Evolutionary conservation across 371 early-diverging fungal species (phyloP).

Genomic region (Catenaria anguillulae): DNA sequence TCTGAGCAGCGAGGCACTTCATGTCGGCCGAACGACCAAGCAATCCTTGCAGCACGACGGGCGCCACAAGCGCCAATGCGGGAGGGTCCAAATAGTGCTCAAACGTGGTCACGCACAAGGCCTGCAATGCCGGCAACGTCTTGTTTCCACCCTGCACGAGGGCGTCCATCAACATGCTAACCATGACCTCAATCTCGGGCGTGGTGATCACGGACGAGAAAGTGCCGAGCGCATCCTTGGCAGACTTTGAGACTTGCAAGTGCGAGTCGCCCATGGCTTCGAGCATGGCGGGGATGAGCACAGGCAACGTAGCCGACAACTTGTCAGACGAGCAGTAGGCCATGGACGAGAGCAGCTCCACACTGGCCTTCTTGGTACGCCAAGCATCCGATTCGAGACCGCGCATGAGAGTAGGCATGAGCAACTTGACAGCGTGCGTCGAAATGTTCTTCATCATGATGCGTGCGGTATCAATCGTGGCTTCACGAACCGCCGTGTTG

Average conservation of each 20-base stretch:
- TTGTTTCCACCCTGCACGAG: constrained; percentile 76
- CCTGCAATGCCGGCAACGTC: constrained; percentile 64
- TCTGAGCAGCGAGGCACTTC: constrained; percentile 89
- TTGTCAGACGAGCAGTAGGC: constrained; percentile 94
- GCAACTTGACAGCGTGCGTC: constrained; percentile 88
- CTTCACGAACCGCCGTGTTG: constrained; percentile 75
- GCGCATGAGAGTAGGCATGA: constrained; percentile 72
- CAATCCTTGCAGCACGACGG: constrained; percentile 84
- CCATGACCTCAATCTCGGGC: constrained; percentile 86
- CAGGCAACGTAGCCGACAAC: constrained; percentile 73
- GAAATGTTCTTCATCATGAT: constrained; percentile 93
- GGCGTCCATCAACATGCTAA: constrained; percentile 71
- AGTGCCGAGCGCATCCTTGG: constrained; percentile 63
- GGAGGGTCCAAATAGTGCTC: constrained; percentile 96
- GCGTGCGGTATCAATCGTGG: constrained; percentile 74
- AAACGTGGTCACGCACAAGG: constrained; percentile 80
- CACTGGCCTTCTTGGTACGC: constrained; percentile 90
- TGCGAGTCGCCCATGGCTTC: constrained; percentile 88
- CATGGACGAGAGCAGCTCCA: constrained; percentile 91
- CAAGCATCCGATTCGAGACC: constrained; percentile 81
- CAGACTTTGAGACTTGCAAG: constrained; percentile 75
- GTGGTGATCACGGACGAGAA: constrained; percentile 92
- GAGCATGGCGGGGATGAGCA: constrained; percentile 77
- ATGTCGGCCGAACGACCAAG: constrained; percentile 72
- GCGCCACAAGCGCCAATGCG: constrained; percentile 85